Evolutionary conservation across 805 yeast species (phyloP).

Genomic region (Candida hispaniensis): DNA sequence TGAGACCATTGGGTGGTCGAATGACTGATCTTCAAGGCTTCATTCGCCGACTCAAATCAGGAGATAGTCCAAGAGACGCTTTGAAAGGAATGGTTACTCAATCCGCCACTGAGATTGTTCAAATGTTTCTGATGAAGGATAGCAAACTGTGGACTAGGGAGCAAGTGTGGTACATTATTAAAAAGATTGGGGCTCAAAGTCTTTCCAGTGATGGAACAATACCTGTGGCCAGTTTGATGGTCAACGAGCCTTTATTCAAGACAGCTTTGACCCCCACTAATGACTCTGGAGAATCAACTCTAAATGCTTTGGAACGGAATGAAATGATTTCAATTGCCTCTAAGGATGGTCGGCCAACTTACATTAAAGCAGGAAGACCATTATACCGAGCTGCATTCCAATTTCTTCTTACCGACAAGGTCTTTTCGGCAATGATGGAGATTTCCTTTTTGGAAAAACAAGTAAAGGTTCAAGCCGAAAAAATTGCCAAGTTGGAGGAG

Average conservation of each 20-base stretch:
- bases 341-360: slow-evolving; percentile 61
- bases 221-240: slow-evolving; percentile 21
- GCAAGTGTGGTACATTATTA: slow-evolving; percentile 81
- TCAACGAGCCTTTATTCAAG: slow-evolving; percentile 27
- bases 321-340: slow-evolving; percentile 65
- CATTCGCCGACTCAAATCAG: slow-evolving; percentile 76
- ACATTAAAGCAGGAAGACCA: slow-evolving; percentile 74
- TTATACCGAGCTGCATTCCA: slow-evolving; percentile 69
- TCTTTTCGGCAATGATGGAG: slow-evolving; percentile 52
- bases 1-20: slow-evolving; percentile 84
- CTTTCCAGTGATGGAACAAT: slow-evolving; percentile 17
- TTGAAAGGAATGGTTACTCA: slow-evolving; percentile 69
- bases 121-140: slow-evolving; percentile 44
- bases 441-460: slow-evolving; percentile 45
- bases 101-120: slow-evolving; percentile 79
- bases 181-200: slow-evolving; percentile 42
- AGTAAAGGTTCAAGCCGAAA: slow-evolving; percentile 48
- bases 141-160: slow-evolving; percentile 50
- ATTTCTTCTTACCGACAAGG: slow-evolving; percentile 47
- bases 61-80: slow-evolving; percentile 74
- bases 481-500: slow-evolving; percentile 55
- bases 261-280: slow-evolving; percentile 21
- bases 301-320: slow-evolving; percentile 64
- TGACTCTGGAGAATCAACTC: slow-evolving; percentile 38
- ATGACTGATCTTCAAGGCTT: slow-evolving; percentile 88